These are phyloP conservation scores for Sapria himalayana DNA, from an alignment of 345 rosid genomes.

Conservation along the genomic window DNA sequence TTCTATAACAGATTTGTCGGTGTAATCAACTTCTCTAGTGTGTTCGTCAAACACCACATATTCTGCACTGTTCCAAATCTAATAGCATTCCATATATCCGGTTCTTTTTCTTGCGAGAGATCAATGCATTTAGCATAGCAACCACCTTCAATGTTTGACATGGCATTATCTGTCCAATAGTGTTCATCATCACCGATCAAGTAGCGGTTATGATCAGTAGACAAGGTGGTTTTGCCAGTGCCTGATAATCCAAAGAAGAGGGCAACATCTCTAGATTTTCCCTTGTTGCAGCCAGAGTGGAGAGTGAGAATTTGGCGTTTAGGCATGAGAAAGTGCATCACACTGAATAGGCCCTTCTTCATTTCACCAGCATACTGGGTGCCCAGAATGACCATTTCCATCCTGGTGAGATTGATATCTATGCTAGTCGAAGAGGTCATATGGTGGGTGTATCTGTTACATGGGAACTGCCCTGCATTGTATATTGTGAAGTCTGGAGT, in stretches of 20 bases:
- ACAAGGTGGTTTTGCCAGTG: constrained; percentile 87
- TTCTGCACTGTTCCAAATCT: constrained; percentile 90
- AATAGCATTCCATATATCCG: constrained; percentile 92
- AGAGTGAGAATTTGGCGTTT: constrained; percentile 84
- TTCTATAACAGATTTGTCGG: constrained; percentile 84
- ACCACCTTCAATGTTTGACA: constrained; percentile 96
- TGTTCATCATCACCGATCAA: constrained; percentile 96
- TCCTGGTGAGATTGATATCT: constrained; percentile 74
- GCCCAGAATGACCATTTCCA: constrained; percentile 97
- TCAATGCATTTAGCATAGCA: constrained; percentile 97
- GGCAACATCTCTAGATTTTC: constrained; percentile 93
- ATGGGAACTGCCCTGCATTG: constrained; percentile 98
- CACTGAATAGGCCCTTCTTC: constrained; percentile 98
- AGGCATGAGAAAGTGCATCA: constrained; percentile 99
- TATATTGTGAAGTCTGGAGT: constrained; percentile 97
- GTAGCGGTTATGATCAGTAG: constrained; percentile 82
- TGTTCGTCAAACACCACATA: constrained; percentile 93
- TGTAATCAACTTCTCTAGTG: constrained; percentile 66
- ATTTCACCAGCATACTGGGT: constrained; percentile 98
- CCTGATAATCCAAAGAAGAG: constrained; percentile 99
- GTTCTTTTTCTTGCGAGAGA: constrained; percentile 79
- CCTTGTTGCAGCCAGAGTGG: constrained; percentile 98
- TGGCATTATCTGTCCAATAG: constrained; percentile 79
- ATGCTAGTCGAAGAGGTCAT: constrained; percentile 98
- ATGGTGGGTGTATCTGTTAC: constrained; percentile 95